These are phyloP conservation scores for Cystodermella granulosa DNA, from an alignment of 1,284 basidiomycete species.

Conservation along the genomic window DNA sequence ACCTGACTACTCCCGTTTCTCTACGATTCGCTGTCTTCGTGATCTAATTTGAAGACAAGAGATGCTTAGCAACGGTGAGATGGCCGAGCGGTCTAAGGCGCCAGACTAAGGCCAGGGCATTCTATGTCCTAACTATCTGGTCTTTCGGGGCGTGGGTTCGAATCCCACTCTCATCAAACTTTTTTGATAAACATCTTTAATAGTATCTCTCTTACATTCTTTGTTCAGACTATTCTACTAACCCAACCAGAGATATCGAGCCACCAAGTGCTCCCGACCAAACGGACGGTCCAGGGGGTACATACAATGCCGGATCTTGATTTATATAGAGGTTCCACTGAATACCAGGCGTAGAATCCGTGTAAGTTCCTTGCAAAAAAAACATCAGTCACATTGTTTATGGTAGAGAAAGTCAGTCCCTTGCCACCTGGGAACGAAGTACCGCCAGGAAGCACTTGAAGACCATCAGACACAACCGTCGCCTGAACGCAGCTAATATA, in stretches of 20 bases:
- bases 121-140: conserved; percentile 36
- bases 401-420: too few relatives aligned
- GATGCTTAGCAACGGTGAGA: conserved; percentile 43
- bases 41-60: not conserved
- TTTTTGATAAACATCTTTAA: too few relatives aligned
- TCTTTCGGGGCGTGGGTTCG: conserved; percentile 65
- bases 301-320: conserved; percentile 12
- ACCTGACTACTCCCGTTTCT: too few relatives aligned
- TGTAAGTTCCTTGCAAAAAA: conserved; percentile 15
- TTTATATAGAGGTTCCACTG: conserved; percentile 20
- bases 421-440: conserved; percentile 29
- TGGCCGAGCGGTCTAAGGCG: conserved; percentile 83
- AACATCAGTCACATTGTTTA: too few relatives aligned
- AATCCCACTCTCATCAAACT: conserved; percentile 60
- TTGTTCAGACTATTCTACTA: not conserved
- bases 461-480: conserved; percentile 24
- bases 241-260: conserved; percentile 13
- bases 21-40: too few relatives aligned
- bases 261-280: conserved; percentile 26
- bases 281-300: conserved; percentile 17
- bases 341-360: conserved; percentile 21
- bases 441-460: conserved; percentile 24
- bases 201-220: too few relatives aligned
- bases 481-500: conserved; percentile 36
- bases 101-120: conserved; percentile 60